A percentile compares a stretch with the other conserved stretches of the same genome.
phyloP scores from a whole-genome alignment of 2,329 filamentous ascomycete species.

The Rhynchosporium agropyri region DNA sequence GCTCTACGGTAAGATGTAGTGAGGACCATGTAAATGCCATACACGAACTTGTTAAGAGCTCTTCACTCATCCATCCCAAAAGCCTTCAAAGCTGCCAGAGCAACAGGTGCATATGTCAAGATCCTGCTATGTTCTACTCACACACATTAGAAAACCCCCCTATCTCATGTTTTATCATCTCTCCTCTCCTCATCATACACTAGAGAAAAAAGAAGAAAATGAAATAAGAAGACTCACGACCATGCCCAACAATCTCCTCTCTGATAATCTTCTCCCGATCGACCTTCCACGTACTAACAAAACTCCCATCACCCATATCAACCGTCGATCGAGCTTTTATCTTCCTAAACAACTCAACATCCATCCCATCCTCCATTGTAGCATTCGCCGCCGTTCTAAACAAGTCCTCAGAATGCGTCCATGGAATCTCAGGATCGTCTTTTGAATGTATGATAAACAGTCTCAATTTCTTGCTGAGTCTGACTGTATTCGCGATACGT shows the following conservation, averaged over 20 bases:
- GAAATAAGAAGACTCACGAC: conserved; percentile 34
- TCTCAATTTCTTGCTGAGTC: conserved; percentile 57
- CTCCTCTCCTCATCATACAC: conserved; percentile 12
- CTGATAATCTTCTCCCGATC: conserved; percentile 40
- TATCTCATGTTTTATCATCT: background rate
- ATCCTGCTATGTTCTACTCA: conserved; percentile 68
- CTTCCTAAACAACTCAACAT: conserved; percentile 33
- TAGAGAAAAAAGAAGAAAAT: no score
- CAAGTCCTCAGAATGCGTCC: conserved; percentile 65
- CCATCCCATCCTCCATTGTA: conserved; percentile 45
- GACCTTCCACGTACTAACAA: conserved; percentile 41
- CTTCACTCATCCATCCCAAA: conserved; percentile 53
- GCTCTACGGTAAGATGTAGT: no score
- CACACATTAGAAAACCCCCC: background rate
- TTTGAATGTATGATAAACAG: conserved; percentile 77
- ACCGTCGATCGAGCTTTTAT: conserved; percentile 41
- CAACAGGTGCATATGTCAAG: conserved; percentile 65
- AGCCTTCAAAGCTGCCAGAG: conserved; percentile 65
- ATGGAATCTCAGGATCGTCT: conserved; percentile 83
- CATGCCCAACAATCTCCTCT: conserved; percentile 41
- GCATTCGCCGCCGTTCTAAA: conserved; percentile 63
- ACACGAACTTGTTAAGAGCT: background rate
- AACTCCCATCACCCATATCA: conserved; percentile 41
- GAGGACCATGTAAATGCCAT: no score
- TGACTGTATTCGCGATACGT: conserved; percentile 62